Conservation (phyloP, 2,329 filamentous ascomycete species). For the Orbilia oligospora region DNA sequence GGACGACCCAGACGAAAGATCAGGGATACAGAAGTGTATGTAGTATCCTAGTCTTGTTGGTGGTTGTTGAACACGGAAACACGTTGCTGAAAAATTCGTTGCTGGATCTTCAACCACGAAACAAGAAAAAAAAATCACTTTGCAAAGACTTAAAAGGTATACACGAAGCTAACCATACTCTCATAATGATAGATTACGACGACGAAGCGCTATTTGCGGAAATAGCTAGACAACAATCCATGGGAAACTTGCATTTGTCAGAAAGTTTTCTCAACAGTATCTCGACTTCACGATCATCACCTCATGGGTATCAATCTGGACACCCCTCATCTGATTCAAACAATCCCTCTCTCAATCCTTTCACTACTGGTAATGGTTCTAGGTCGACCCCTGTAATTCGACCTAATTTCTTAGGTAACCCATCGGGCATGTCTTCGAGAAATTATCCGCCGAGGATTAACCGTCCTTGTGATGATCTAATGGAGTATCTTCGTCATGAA, state of each 20-base stretch:
- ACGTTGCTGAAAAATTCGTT: constrained; percentile 6
- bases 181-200: constrained; percentile 21
- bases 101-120: background rate
- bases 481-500: constrained; percentile 29
- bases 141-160: background rate
- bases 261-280: background rate
- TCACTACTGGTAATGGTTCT: constrained; percentile 2
- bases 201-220: constrained; percentile 27
- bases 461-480: constrained; percentile 39
- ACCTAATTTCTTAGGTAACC: too few species aligned
- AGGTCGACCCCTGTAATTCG: background rate
- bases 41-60: background rate
- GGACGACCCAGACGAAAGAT: constrained; percentile 26
- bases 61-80: background rate
- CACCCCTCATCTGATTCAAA: background rate
- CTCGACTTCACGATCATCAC: background rate
- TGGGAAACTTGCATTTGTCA: background rate
- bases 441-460: background rate
- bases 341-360: background rate
- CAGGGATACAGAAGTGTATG: constrained; percentile 18
- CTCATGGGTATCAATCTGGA: background rate
- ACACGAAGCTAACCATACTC: background rate
- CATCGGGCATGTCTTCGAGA: too few species aligned
- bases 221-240: background rate
- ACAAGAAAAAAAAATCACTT: background rate